Evolutionary conservation across 1,139 yeast genomes (phyloP).

Genomic region (Blastobotrys petasosporus): DNA sequence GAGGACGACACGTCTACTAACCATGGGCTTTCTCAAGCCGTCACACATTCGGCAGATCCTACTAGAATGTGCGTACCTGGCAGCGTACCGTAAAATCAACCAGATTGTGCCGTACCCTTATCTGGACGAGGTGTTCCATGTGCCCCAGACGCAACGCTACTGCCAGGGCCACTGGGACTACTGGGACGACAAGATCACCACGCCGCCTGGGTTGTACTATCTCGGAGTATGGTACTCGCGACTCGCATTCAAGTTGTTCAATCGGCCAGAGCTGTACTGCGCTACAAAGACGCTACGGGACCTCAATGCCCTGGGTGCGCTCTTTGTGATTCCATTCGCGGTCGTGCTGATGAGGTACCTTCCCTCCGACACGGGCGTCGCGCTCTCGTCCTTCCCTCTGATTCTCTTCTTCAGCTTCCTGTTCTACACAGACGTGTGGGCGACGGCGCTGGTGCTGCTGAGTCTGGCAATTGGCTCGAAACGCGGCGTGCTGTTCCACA

Average conservation of each 20-base stretch:
- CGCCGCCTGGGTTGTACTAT: constrained; percentile 89
- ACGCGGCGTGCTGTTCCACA: constrained; percentile 6
- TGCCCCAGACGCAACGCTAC: constrained; percentile 68
- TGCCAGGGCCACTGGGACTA: constrained; percentile 50
- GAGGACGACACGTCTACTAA: no score
- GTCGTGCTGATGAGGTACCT: constrained; percentile 4
- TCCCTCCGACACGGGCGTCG: constrained; percentile 11
- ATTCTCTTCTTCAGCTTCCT: constrained; percentile 65
- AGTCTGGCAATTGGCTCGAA: constrained; percentile 39
- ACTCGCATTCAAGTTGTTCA: constrained; percentile 20
- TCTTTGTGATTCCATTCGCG: constrained; percentile 45
- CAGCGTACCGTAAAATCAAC: constrained; percentile 19
- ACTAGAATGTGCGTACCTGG: constrained; percentile 2
- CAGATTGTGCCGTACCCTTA: constrained; percentile 29
- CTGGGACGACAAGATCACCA: constrained; percentile 91
- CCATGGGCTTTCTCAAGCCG: no score
- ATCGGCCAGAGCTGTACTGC: constrained; percentile 18
- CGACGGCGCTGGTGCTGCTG: constrained; percentile 59
- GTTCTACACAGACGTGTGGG: constrained; percentile 93
- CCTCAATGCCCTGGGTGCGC: constrained; percentile 41
- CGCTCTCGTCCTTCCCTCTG: constrained; percentile 57
- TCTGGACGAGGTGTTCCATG: constrained; percentile 77
- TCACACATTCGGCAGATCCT: neutral
- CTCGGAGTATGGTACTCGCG: constrained; percentile 51
- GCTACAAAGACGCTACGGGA: constrained; percentile 21